These are phyloP conservation scores for Suillus weaverae DNA, from an alignment of 768 basidiomycete species.

Conservation along the genomic window DNA sequence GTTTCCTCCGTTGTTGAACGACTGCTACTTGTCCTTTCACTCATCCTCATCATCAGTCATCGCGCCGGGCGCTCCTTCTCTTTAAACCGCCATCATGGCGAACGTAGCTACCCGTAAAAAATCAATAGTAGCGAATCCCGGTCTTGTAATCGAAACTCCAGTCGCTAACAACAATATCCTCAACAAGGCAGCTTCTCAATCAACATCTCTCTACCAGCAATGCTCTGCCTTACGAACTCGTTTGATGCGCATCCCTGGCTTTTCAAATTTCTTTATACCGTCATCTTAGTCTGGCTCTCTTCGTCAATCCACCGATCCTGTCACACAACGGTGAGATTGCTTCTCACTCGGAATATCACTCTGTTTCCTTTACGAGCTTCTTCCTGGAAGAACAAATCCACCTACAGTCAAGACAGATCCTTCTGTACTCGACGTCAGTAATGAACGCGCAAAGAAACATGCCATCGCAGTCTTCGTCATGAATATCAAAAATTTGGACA, in stretches of 20 bases:
- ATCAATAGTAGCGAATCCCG: constrained; percentile 65
- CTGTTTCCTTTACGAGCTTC: constrained; percentile 94
- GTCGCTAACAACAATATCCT: constrained; percentile 82
- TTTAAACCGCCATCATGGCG: constrained; percentile 39
- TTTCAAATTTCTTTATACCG: constrained; percentile 66
- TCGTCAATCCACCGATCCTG: constrained; percentile 85
- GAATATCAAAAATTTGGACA: constrained; percentile 70
- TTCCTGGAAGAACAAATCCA: constrained; percentile 42
- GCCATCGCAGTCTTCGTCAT: constrained; percentile 92
- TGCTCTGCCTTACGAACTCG: constrained; percentile 76
- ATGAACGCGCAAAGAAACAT: constrained; percentile 86
- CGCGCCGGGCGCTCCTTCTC: constrained; percentile 11
- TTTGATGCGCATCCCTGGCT: constrained; percentile 76
- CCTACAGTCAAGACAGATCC: constrained; percentile 63
- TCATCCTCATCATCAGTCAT: neutral
- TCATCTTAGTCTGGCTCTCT: constrained; percentile 54
- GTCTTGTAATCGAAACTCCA: constrained; percentile 71
- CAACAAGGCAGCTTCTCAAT: constrained; percentile 87
- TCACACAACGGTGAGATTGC: constrained; percentile 92
- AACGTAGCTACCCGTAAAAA: constrained; percentile 73
- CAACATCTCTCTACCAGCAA: constrained; percentile 90
- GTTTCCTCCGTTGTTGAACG: constrained; percentile 9
- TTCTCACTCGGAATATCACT: constrained; percentile 92
- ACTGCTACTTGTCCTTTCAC: constrained; percentile 5
- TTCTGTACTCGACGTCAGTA: constrained; percentile 61